A percentile compares a stretch with the other conserved stretches of the same genome.
Evolutionary conservation across 352 stramenopile species (phyloP).

Genomic region (Phytophthora ramorum): DNA sequence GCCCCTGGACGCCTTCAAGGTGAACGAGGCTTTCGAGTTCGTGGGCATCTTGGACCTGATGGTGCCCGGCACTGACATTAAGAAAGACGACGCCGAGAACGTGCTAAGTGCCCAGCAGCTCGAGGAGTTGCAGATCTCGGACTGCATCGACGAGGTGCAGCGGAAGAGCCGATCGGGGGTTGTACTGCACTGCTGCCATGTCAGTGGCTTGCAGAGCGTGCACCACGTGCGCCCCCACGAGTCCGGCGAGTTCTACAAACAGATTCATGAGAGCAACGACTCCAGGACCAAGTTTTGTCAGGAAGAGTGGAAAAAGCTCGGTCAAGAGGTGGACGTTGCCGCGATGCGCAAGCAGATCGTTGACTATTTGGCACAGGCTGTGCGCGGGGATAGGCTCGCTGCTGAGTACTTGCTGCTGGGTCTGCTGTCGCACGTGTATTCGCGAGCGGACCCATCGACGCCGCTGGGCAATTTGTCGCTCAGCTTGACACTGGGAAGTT

Average conservation of each 20-base stretch:
- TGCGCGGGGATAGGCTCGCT: slow-evolving; percentile 55
- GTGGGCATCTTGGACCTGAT: slow-evolving; percentile 75
- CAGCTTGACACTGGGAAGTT: slow-evolving; percentile 57
- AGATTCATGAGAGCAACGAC: slow-evolving; percentile 45
- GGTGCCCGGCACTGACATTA: slow-evolving; percentile 38
- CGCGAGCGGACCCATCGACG: slow-evolving; percentile 64
- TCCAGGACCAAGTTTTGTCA: slow-evolving; percentile 43
- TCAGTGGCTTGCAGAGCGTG: slow-evolving; percentile 38
- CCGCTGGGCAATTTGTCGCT: slow-evolving; percentile 78
- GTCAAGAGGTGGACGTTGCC: slow-evolving; percentile 21
- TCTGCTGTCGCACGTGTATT: slow-evolving; percentile 78
- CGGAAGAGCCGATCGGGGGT: slow-evolving; percentile 54
- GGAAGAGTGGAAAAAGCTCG: slow-evolving; percentile 41
- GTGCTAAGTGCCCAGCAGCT: slow-evolving; percentile 42
- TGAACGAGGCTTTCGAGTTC: slow-evolving; percentile 89
- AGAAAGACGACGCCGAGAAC: slow-evolving; percentile 17
- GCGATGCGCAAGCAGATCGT: slow-evolving; percentile 50
- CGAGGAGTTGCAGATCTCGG: slow-evolving; percentile 66
- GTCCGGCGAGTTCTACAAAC: slow-evolving; percentile 33
- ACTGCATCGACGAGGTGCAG: slow-evolving; percentile 68
- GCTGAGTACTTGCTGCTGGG: slow-evolving; percentile 80
- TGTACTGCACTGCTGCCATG: slow-evolving; percentile 75
- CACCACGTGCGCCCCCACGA: slow-evolving; percentile 65
- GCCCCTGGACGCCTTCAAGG: slow-evolving; percentile 66
- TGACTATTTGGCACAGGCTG: slow-evolving; percentile 44